Conservation (phyloP, 2,329 filamentous ascomycete species). For the Fonsecaea pugnacius region DNA sequence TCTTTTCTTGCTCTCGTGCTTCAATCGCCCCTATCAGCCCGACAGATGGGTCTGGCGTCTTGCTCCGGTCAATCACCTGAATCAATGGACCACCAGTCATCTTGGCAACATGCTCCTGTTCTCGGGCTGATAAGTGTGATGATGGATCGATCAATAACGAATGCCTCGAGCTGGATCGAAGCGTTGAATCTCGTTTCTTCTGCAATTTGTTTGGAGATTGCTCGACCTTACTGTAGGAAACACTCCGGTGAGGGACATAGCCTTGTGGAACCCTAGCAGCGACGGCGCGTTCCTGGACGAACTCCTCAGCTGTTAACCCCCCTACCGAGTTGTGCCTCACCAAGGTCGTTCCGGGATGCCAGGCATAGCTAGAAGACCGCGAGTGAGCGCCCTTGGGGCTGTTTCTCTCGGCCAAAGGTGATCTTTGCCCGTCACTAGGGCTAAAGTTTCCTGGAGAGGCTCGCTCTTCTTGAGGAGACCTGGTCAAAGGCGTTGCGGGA, state of each 20-base stretch:
- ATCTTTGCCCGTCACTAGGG: constrained; percentile 22
- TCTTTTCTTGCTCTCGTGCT: constrained; percentile 76
- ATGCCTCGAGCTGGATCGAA: constrained; percentile 46
- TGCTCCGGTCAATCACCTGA: constrained; percentile 63
- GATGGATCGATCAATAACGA: constrained; percentile 51
- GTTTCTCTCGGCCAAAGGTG: constrained; percentile 12
- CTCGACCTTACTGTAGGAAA: constrained; percentile 34
- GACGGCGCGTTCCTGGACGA: constrained; percentile 76
- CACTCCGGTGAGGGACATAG: constrained; percentile 47
- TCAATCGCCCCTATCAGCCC: constrained; percentile 80
- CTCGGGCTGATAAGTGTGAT: constrained; percentile 74
- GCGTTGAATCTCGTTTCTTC: constrained; percentile 35
- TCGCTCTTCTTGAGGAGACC: constrained; percentile 19
- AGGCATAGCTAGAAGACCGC: constrained; percentile 65
- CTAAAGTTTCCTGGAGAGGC: constrained; percentile 14
- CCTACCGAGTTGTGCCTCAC: constrained; percentile 54
- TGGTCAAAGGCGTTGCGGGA: constrained; percentile 21
- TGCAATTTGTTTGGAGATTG: constrained; percentile 34
- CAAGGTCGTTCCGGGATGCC: constrained; percentile 71
- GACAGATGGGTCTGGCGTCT: constrained; percentile 53
- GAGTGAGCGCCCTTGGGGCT: constrained; percentile 29
- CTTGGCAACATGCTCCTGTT: constrained; percentile 86
- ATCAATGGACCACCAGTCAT: constrained; percentile 78
- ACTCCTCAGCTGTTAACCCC: constrained; percentile 78
- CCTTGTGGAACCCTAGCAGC: constrained; percentile 53